Evolutionary conservation across 192 early-diverging fungal genomes (phyloP).

Genomic region (Gonapodya prolifera): DNA sequence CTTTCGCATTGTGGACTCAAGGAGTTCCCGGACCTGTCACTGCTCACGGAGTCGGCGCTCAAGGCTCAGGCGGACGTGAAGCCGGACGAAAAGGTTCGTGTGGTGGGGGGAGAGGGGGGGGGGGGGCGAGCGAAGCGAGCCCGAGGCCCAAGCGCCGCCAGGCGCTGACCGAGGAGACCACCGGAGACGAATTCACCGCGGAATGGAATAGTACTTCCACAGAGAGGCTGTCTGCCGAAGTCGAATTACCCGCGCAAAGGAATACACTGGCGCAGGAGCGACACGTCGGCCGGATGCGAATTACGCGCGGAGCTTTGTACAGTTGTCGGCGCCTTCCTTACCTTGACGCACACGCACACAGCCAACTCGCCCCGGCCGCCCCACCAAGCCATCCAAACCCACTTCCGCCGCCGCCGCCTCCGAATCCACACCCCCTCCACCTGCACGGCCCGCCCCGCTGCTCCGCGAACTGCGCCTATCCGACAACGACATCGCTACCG

Average conservation of each 20-base stretch:
- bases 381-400: neutral
- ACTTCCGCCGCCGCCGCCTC: neutral
- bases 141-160: too few relatives aligned
- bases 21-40: neutral
- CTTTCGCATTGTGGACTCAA: neutral
- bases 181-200: too few relatives aligned
- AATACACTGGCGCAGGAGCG: neutral
- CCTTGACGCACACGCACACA: neutral
- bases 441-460: neutral
- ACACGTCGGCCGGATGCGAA: neutral
- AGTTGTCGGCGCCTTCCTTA: neutral
- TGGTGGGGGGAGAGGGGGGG: too few relatives aligned
- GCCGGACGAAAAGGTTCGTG: neutral
- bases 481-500: neutral
- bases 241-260: too few relatives aligned
- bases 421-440: neutral
- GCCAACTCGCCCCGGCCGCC: neutral
- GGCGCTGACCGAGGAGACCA: too few relatives aligned
- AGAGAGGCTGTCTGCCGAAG: too few relatives aligned
- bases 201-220: too few relatives aligned
- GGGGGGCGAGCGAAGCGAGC: too few relatives aligned
- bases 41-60: neutral
- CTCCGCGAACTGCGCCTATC: neutral
- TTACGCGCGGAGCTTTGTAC: neutral
- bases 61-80: neutral